A percentile compares a stretch with the other conserved stretches of the same genome.
Evolutionary conservation across 306 rosid species (phyloP).

Genomic region (Bauhinia variegata): DNA sequence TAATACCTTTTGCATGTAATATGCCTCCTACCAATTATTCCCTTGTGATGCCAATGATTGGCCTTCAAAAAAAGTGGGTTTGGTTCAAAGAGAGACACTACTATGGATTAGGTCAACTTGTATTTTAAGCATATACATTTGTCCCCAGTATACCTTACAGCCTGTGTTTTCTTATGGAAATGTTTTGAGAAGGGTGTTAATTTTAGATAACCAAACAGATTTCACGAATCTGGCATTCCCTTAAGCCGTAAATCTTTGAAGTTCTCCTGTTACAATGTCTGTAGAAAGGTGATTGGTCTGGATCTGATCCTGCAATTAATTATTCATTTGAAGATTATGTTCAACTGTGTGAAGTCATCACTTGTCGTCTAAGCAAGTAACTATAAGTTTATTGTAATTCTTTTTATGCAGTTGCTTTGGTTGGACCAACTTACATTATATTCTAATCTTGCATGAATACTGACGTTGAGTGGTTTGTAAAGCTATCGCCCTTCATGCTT

Average conservation of each 20-base stretch:
- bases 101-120: slow-evolving; percentile 58
- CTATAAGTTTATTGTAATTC: slow-evolving; percentile 1
- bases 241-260: slow-evolving; percentile 38
- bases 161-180: slow-evolving; percentile 45
- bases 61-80: slow-evolving; percentile 43
- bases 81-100: slow-evolving; percentile 42
- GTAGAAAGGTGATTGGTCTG: slow-evolving; percentile 42
- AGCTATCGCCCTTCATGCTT: too few relatives aligned
- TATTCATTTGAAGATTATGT: slow-evolving; percentile 42
- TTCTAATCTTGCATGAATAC: slow-evolving; percentile 37
- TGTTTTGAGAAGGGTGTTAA: too few relatives aligned
- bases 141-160: slow-evolving; percentile 61
- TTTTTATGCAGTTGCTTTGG: background rate
- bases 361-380: slow-evolving; percentile 59
- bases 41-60: slow-evolving; percentile 58
- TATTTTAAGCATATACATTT: slow-evolving; percentile 43
- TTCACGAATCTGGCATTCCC: slow-evolving; percentile 46
- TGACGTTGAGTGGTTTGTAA: slow-evolving; percentile 30
- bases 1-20: slow-evolving; percentile 53
- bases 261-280: slow-evolving; percentile 27
- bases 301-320: slow-evolving; percentile 50
- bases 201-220: slow-evolving; percentile 7
- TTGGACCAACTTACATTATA: slow-evolving; percentile 36
- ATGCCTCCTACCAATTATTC: slow-evolving; percentile 72
- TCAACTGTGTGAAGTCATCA: slow-evolving; percentile 42